A percentile compares a stretch with the other conserved stretches of the same genome.
Conservation (phyloP, 2,329 filamentous ascomycete genomes). For the Scytalidium sp. region DNA sequence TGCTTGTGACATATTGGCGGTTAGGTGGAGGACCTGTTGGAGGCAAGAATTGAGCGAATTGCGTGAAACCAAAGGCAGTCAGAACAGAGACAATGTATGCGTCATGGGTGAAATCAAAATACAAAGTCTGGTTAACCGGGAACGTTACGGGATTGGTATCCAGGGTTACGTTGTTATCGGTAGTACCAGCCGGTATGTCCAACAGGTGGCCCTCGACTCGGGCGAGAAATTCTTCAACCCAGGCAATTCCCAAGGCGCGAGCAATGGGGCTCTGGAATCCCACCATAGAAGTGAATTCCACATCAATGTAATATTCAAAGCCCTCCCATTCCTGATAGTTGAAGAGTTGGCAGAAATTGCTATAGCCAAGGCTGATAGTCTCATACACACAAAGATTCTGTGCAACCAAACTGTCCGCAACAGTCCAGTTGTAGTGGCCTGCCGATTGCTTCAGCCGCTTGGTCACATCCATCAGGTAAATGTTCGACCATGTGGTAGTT, state of each 20-base stretch:
- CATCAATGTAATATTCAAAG: conserved; percentile 69
- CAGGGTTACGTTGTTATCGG: conserved; percentile 71
- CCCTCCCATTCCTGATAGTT: conserved; percentile 71
- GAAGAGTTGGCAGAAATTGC: conserved; percentile 71
- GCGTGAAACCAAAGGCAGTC: conserved; percentile 68
- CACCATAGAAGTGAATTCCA: conserved; percentile 56
- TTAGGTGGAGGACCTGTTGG: conserved; percentile 50
- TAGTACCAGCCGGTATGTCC: no score
- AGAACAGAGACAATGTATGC: conserved; percentile 69
- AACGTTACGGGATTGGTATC: conserved; percentile 68
- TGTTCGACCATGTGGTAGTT: conserved; percentile 54
- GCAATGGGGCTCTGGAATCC: conserved; percentile 28
- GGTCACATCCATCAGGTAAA: conserved; percentile 64
- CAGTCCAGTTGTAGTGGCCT: conserved; percentile 59
- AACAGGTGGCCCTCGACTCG: conserved; percentile 66
- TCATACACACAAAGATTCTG: conserved; percentile 77
- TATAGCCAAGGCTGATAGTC: conserved; percentile 60
- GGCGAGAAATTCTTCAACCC: conserved; percentile 70
- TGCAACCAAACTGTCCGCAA: conserved; percentile 61
- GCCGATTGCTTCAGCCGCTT: conserved; percentile 55
- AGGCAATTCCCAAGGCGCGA: conserved; percentile 70
- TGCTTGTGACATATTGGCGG: conserved; percentile 63
- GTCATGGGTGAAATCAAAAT: conserved; percentile 78
- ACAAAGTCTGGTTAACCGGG: conserved; percentile 69
- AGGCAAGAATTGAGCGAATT: conserved; percentile 62